Evolutionary conservation across 257 asterid genomes (phyloP), one percentile per base, ranked within the genome.

Genomic region (Buddleja alternifolia): DNA sequence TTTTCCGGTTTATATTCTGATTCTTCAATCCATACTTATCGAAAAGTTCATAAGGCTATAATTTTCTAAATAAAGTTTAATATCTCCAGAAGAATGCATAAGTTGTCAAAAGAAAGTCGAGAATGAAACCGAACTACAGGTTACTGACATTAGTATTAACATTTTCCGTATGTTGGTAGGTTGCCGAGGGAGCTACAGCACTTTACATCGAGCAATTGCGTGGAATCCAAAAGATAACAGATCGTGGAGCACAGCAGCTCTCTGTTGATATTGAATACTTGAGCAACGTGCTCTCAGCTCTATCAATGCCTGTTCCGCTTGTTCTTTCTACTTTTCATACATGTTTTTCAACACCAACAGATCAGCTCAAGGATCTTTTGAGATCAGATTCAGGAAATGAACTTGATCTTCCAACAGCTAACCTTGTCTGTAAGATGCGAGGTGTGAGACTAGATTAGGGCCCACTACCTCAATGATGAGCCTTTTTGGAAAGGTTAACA

Each of bases 211-310:
- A 94, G 73, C 99, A 94, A 75, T 66, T 94, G 67, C 90, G 94
- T 0, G 99, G 97, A 66, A 89, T 94, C 60, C 99, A 94, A 61
- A 84, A 82, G 69, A 79, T 94, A 74, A 84, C 95, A 7, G 95
- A 94, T 61, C 95, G 93, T 8, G 99, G 97, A 75, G 98, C 99
- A 2, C 97, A 83, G 67, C 99, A 94, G 75, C 85, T 94, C 53
- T 82, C 96, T 8, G 99, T 87, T 23, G 99, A 92, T 75, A 89
- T 89, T 8, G 99, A 94, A 69, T 89, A 94, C 75, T 80, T 91
- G 78, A 91, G 96, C 79, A 91, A 88, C 60, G 98, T 94, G 72
- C 93, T 94, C 17, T 89, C 96, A 7, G 99, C 99, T 40, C 83
- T 94, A 48, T 89, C 98, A 44, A 89, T 94, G 99, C 90, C 92